Conservation (phyloP, 495 filamentous ascomycete species). For the Elasticomyces elasticus region DNA sequence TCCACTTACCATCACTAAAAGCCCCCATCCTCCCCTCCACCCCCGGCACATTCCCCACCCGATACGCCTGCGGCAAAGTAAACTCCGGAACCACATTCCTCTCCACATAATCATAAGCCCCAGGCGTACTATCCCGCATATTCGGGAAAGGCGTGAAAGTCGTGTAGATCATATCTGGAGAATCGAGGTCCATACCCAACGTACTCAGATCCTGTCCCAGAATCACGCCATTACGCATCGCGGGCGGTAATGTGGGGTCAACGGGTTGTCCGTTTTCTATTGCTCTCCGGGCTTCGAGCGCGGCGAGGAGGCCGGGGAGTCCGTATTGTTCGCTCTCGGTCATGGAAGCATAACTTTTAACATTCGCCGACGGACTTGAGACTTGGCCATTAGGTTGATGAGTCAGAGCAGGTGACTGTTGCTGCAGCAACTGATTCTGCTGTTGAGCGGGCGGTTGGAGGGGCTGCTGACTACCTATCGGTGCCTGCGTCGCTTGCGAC, state of each 20-base stretch:
- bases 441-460: no score
- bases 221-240: slow-evolving; percentile 56
- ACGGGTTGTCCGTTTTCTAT: slow-evolving; percentile 8
- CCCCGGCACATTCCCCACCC: slow-evolving; percentile 74
- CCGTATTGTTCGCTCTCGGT: slow-evolving; percentile 70
- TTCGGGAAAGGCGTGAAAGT: slow-evolving; percentile 65
- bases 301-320: slow-evolving; percentile 61
- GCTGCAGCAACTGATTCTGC: no score
- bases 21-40: slow-evolving; percentile 66
- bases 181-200: slow-evolving; percentile 68
- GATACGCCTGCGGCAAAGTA: slow-evolving; percentile 71
- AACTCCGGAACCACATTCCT: slow-evolving; percentile 68
- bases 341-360: slow-evolving; percentile 61
- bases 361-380: slow-evolving; percentile 10
- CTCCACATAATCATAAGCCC: slow-evolving; percentile 40
- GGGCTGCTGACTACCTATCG: no score
- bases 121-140: slow-evolving; percentile 4
- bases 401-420: no score
- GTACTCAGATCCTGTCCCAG: slow-evolving; percentile 68
- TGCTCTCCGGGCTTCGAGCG: slow-evolving; percentile 12
- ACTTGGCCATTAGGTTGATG: slow-evolving; percentile 9
- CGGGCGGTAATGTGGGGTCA: slow-evolving; percentile 24
- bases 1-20: slow-evolving; percentile 53
- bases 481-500: slow-evolving; percentile 26
- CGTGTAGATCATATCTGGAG: slow-evolving; percentile 51